These are phyloP conservation scores for Dactylis glomerata DNA, from an alignment of 176 grass and related monocot species.

Conservation along the genomic window DNA sequence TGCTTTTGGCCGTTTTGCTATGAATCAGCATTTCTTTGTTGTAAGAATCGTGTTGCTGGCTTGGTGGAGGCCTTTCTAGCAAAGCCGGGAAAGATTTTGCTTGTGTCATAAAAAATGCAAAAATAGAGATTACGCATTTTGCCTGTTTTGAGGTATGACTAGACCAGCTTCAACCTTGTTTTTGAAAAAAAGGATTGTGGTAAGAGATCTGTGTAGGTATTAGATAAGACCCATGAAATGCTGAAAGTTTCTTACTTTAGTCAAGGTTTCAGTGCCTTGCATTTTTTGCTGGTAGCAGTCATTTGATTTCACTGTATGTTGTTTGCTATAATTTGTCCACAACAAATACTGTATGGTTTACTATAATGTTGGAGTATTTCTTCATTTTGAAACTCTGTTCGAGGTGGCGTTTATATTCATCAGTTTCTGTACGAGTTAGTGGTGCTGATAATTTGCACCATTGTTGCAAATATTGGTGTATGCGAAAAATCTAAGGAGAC, in stretches of 20 bases:
- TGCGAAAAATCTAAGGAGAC: not conserved
- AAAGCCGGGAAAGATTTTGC: not conserved
- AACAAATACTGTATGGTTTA: not conserved
- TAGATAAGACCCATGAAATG: conserved; percentile 4
- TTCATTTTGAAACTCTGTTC: not conserved
- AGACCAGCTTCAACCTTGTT: not conserved
- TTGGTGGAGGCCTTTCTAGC: not conserved
- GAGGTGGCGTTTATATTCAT: not conserved
- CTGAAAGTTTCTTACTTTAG: not conserved
- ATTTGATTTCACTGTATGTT: not conserved
- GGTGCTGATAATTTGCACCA: not conserved
- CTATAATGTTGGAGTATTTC: not conserved
- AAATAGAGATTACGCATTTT: not conserved
- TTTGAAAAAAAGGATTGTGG: not conserved
- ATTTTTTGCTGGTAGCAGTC: not conserved
- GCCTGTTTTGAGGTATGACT: not conserved
- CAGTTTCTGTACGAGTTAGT: not conserved
- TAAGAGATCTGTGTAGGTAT: not conserved
- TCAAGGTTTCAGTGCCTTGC: not conserved
- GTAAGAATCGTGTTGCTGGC: not conserved
- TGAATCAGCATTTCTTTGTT: not conserved
- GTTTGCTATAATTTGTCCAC: conserved; percentile 21
- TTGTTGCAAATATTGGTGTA: not conserved
- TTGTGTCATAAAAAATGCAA: not conserved
- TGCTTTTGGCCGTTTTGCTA: not conserved